Base-by-base conservation (phyloP, 106 monocot genomes). In the Dendrobium catenatum region DNA sequence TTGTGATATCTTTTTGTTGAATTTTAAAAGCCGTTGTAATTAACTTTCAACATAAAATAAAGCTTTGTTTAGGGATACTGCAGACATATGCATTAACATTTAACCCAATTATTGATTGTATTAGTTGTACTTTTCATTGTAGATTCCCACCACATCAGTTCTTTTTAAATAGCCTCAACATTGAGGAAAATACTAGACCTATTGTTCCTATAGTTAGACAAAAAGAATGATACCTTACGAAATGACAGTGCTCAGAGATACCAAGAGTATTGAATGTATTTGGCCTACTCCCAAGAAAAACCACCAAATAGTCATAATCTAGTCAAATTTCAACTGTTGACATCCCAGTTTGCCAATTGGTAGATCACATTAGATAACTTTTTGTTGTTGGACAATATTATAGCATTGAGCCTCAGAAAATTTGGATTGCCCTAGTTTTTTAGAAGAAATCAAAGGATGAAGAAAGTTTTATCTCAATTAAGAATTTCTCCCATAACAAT, bases 181-280 rank as follows among this genome's bases (percentile, higher is more conserved):
- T 18, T 58, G 58, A 18, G 17, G 15, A n/a, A 18, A 58, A 58
- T 58, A 58, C 20, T 64, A 24, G 24, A 22, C 6, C 20, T 64
- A 26, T 64, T n/a, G n/a, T 64, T 64, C 64, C 13, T 7, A 9
- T 7, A 64, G 64, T 5, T 64, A 64, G 64, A n/a, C 11, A 49
- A 49, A 22, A 24, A 64, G 24, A n/a, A n/a, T 24, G 67, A n/a
- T 72, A 96, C 99, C 99, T 99, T 99, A 99, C 81, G 75, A 99
- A 99, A 84, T 93, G 91, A 75, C 94, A 99, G 83, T 99, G 55
- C 80, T 99, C 95, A 26, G 13, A 72, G 5, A 99, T 95, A 75
- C 99, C 99, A 86, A 95, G 99, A 56, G 93, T 99, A 79, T 93
- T 99, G 82, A 99, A 95, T 49, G 99, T 99, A 77, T 99, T 99